phyloP scores from a whole-genome alignment of 345 rosid species.

The Cardiospermum halicacabum region DNA sequence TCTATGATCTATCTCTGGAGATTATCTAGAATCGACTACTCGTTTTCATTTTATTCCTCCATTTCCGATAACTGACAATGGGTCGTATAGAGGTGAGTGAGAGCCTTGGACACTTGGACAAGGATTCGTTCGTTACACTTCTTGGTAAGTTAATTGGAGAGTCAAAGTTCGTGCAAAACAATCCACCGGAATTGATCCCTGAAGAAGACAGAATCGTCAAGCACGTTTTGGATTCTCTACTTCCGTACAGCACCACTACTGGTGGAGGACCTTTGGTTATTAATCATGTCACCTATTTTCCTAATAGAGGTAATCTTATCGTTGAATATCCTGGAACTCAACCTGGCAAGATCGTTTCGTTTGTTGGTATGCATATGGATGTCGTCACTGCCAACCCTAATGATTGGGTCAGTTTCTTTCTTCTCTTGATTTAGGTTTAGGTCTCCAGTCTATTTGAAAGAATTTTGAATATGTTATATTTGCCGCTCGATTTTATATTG shows the following conservation, averaged over 20 bases:
- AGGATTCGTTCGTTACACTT: slow-evolving; percentile 62
- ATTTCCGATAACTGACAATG: too few species aligned
- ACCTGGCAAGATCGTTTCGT: slow-evolving; percentile 81
- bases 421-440: neutral
- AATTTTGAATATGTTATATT: too few species aligned
- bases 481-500: too few species aligned
- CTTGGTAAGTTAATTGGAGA: slow-evolving; percentile 75
- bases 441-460: neutral
- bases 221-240: slow-evolving; percentile 71
- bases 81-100: slow-evolving; percentile 26
- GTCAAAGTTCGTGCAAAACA: slow-evolving; percentile 74
- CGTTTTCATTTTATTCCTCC: too few species aligned
- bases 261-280: slow-evolving; percentile 86
- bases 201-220: slow-evolving; percentile 79
- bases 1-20: too few species aligned
- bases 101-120: slow-evolving; percentile 53
- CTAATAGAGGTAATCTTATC: slow-evolving; percentile 83
- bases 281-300: slow-evolving; percentile 64
- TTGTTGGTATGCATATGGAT: slow-evolving; percentile 99
- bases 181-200: slow-evolving; percentile 93
- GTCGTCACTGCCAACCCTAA: slow-evolving; percentile 94
- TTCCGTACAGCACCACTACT: slow-evolving; percentile 66
- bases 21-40: too few species aligned
- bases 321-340: slow-evolving; percentile 96
- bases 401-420: slow-evolving; percentile 65